A percentile compares a stretch with the other conserved stretches of the same genome.
phyloP scores from a whole-genome alignment of 257 asterid species.

The Eustoma russellianum region DNA sequence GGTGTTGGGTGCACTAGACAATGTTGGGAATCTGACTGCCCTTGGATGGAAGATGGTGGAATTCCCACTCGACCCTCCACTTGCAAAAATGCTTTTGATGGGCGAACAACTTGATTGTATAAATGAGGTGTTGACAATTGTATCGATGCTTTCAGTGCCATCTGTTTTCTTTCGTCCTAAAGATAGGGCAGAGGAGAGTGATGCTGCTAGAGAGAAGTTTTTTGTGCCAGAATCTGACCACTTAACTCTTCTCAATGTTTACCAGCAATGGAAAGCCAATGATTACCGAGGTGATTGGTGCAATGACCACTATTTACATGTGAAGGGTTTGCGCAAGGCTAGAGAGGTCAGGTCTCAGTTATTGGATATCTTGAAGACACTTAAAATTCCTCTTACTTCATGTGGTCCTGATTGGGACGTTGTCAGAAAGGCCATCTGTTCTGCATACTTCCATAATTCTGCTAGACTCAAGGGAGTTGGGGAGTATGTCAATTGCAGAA shows the following conservation, averaged over 20 bases:
- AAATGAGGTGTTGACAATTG: constrained; percentile 80
- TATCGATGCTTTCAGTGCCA: constrained; percentile 92
- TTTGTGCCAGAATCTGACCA: constrained; percentile 87
- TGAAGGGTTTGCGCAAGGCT: constrained; percentile 76
- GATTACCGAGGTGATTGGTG: constrained; percentile 86
- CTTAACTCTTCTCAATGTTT: constrained; percentile 70
- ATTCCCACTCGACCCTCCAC: constrained; percentile 86
- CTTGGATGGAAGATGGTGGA: constrained; percentile 95
- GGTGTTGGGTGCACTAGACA: constrained; percentile 84
- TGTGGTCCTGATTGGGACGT: constrained; percentile 86
- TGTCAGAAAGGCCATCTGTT: constrained; percentile 77
- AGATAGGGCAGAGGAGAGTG: constrained; percentile 91
- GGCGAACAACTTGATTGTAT: constrained; percentile 69
- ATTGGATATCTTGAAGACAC: constrained; percentile 59
- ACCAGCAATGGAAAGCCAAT: constrained; percentile 77
- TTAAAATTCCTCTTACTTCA: constrained; percentile 60
- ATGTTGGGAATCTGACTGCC: constrained; percentile 64
- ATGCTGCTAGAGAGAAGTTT: constrained; percentile 81
- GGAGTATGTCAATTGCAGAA: constrained; percentile 71
- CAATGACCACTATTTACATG: constrained; percentile 77
- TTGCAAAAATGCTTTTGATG: constrained; percentile 84
- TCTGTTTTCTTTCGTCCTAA: constrained; percentile 87
- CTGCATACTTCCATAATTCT: constrained; percentile 79
- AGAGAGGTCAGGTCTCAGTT: constrained; percentile 86
- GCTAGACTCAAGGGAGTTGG: constrained; percentile 71